phyloP scores from a whole-genome alignment of 106 monocot species.

The Apostasia shenzhenica region DNA sequence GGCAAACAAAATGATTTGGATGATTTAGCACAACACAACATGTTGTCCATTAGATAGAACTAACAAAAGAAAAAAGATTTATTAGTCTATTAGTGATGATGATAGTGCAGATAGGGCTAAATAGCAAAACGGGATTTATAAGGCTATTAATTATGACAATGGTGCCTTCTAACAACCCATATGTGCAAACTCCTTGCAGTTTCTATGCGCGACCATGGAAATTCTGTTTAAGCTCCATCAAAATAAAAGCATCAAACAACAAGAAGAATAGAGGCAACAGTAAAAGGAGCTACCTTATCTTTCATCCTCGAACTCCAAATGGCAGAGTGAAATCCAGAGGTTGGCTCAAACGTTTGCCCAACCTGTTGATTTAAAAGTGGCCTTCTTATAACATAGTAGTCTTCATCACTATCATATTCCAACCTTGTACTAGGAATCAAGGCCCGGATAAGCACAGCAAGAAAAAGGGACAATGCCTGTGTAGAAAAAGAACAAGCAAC shows the following conservation, averaged over 20 bases:
- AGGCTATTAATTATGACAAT: no score
- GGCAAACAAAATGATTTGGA: no score
- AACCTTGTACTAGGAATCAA: conserved; percentile 22
- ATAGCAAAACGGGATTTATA: no score
- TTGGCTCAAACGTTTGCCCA: conserved; percentile 8
- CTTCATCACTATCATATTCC: conserved; percentile 39
- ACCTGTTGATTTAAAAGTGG: conserved; percentile 23
- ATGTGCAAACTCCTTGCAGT: no score
- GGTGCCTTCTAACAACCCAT: no score
- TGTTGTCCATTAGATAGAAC: no score
- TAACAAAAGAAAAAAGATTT: no score
- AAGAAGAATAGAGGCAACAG: not conserved
- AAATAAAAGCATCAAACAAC: not conserved
- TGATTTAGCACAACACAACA: no score
- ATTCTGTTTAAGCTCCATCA: no score
- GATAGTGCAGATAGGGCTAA: no score
- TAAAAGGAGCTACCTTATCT: conserved; percentile 18
- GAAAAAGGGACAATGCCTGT: conserved; percentile 35
- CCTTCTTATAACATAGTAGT: conserved; percentile 24
- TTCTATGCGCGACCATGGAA: no score
- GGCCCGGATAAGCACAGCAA: conserved; percentile 28
- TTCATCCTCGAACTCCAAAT: conserved; percentile 27
- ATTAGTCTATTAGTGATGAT: no score
- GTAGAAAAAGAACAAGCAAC: not conserved
- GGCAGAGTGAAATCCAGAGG: conserved; percentile 15